Base-by-base conservation (phyloP, 78 protist genomes). In the Speleostelium caveatum region DNA sequence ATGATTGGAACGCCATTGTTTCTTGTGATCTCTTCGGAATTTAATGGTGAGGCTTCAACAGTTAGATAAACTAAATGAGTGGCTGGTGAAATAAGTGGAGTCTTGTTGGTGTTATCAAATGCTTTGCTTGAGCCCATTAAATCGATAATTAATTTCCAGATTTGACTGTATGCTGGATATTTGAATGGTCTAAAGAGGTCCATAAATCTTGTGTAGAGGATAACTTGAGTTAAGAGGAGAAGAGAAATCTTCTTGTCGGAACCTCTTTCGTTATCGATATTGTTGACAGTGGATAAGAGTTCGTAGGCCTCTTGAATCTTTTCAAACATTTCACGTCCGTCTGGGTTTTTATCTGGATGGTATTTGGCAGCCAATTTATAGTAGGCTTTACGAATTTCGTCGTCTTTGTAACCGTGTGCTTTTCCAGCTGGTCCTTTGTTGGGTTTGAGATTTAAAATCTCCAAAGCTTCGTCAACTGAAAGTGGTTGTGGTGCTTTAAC, bases 301-400 rank as follows among this genome's bases (percentile, higher is more conserved):
- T 38, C 87, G 75, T 94, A 95, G 19, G 97, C 97, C 53, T 69
- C 95, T 73, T 49, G 59, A 26, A 96, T 96, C 97, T 93, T 86
- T n/a, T 96, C 96, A 39, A 95, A 74, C 73, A 69, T 75, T 22
- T 67, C 96, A 41, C 79, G 88, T 28, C 92, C 94, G 21, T 87
- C 96, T 16, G 97, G 96, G 77, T 97, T 97, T 74, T 93, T 93
- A 85, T 98, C 99, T 22, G 99, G 99, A 75, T 98, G 99, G 87
- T 93, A 94, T 94, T 97, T 96, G 35, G 96, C 86, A 16, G 99
- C 99, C 69, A 96, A 42, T 91, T 96, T 76, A 69, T 86, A 76
- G 95, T 96, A 97, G 2, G 97, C 97, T 26, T 83, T 79, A 51
- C 95, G 75, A 41, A 97, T 61, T 21, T 92, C 68, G 35, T 86